phyloP scores from a whole-genome alignment of 176 grass and related monocot genomes.

The Pontederia crassipes region DNA sequence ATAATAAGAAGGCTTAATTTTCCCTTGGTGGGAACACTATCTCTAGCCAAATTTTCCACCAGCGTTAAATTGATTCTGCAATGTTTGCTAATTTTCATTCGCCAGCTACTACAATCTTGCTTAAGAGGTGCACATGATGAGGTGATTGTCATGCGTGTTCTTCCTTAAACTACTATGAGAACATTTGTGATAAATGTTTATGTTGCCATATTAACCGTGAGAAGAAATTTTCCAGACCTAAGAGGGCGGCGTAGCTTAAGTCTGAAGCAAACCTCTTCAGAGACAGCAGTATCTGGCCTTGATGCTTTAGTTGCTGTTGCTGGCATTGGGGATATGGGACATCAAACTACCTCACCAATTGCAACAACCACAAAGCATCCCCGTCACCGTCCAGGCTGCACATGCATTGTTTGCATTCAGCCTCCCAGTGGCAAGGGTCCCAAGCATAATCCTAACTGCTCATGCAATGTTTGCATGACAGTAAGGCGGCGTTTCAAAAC shows the following conservation, averaged over 20 bases:
- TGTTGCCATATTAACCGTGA: not conserved
- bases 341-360: constrained; percentile 32
- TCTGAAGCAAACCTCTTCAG: constrained; percentile 41
- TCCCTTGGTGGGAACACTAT: no score
- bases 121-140: not conserved
- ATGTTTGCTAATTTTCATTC: not conserved
- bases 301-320: constrained; percentile 78
- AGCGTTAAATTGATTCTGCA: no score
- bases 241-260: constrained; percentile 40
- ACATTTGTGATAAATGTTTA: no score
- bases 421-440: constrained; percentile 96
- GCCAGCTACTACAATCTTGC: not conserved
- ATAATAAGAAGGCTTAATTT: no score
- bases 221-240: constrained; percentile 36
- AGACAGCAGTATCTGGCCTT: constrained; percentile 43
- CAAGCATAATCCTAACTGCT: constrained; percentile 84
- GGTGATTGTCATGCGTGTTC: not conserved
- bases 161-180: not conserved
- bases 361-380: constrained; percentile 71
- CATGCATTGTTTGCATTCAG: constrained; percentile 98
- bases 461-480: constrained; percentile 90
- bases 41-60: not conserved
- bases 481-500: constrained; percentile 83
- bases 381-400: constrained; percentile 66
- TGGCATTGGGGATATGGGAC: constrained; percentile 63